Percentiles rank a stretch among this genome's conserved stretches.
Conservation (phyloP, 352 stramenopile species). For the Pythium grandisporangium region DNA sequence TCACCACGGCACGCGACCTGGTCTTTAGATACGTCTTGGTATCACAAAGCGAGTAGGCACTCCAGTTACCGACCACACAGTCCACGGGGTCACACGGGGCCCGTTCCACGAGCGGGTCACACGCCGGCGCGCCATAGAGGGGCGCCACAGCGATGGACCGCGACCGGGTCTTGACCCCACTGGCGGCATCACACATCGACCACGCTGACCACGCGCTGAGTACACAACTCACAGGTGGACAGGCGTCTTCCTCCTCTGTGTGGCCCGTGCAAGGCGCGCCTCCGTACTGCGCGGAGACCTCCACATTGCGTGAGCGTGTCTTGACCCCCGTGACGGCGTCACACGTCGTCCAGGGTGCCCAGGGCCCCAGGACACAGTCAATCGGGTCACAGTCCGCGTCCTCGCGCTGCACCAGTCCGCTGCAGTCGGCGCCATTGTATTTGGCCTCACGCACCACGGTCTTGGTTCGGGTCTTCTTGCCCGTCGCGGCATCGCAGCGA, state of each 20-base stretch:
- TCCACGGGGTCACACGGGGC: constrained; percentile 34
- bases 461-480: constrained; percentile 28
- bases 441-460: constrained; percentile 14
- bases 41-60: constrained; percentile 18
- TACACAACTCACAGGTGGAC: constrained; percentile 27
- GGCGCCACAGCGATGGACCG: constrained; percentile 20
- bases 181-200: constrained; percentile 24
- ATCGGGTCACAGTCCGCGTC: constrained; percentile 27
- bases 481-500: constrained; percentile 15
- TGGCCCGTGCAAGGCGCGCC: constrained; percentile 23
- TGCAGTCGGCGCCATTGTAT: constrained; percentile 28
- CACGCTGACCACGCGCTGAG: constrained; percentile 33
- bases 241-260: constrained; percentile 24
- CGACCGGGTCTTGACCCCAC: constrained; percentile 34
- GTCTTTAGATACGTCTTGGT: constrained; percentile 13
- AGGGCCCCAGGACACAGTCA: constrained; percentile 26
- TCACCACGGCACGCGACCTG: constrained; percentile 20
- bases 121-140: constrained; percentile 25
- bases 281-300: constrained; percentile 21
- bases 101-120: constrained; percentile 11
- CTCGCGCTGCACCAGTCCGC: constrained; percentile 13
- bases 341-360: constrained; percentile 25
- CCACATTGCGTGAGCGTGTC: constrained; percentile 19
- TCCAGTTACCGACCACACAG: constrained; percentile 27
- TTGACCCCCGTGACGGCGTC: constrained; percentile 15